A percentile compares a stretch with the other conserved stretches of the same genome.
These are phyloP conservation scores for Udeniomyces megalosporus DNA, from an alignment of 768 basidiomycete genomes.

Conservation along the genomic window DNA sequence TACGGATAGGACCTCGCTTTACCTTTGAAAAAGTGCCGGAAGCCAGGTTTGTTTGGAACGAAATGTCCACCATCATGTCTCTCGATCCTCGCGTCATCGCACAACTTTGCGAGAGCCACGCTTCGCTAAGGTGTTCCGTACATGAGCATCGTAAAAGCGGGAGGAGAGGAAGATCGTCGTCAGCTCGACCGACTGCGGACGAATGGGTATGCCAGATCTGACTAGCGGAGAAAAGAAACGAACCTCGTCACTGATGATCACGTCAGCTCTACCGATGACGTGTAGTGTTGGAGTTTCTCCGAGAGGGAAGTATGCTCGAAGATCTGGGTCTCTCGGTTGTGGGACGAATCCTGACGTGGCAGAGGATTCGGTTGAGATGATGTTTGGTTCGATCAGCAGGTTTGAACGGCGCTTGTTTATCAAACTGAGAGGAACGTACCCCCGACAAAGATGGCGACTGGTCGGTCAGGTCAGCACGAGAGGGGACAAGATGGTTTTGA, in stretches of 20 bases:
- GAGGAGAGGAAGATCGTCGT: background rate
- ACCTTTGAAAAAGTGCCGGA: background rate
- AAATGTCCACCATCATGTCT: constrained; percentile 60
- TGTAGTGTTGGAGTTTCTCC: constrained; percentile 59
- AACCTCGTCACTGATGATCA: constrained; percentile 50
- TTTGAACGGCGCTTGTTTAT: no score
- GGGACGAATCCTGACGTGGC: constrained; percentile 41
- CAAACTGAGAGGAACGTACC: constrained; percentile 33
- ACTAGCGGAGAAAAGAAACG: constrained; percentile 44
- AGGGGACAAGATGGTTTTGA: background rate
- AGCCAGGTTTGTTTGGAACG: background rate
- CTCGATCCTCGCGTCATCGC: constrained; percentile 41
- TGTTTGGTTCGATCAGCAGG: no score
- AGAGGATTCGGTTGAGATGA: no score
- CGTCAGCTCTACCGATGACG: constrained; percentile 58
- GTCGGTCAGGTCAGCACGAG: constrained; percentile 29
- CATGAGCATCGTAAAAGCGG: background rate
- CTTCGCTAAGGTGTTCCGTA: background rate
- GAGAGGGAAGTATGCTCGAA: constrained; percentile 35
- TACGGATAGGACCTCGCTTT: background rate
- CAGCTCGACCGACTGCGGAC: constrained; percentile 35
- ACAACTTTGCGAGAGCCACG: background rate
- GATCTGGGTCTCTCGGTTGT: constrained; percentile 22
- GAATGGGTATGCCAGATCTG: no score
- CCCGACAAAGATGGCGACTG: constrained; percentile 59